Base-by-base conservation (phyloP, 2,329 filamentous ascomycete genomes). In the Trichoderma koningii region DNA sequence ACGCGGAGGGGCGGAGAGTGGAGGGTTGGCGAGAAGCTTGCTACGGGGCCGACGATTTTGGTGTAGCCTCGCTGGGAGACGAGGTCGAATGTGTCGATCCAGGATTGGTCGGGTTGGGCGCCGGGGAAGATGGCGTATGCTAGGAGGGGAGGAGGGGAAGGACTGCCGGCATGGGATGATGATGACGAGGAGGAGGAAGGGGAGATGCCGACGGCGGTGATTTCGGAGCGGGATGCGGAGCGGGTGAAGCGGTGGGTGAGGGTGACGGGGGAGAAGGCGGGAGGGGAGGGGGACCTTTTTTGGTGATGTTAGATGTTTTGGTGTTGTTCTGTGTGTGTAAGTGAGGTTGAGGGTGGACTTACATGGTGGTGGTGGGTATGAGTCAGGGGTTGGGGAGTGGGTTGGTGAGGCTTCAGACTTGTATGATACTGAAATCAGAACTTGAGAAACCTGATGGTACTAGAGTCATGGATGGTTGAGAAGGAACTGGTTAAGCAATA, bases 21-120 rank as follows among this genome's bases (percentile, higher is more conserved):
- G 3, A 50, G 30, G 7, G 57, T 53, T 3, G 59, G 59, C 14
- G 59, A 66, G 60, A 76, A 75, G n/a, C 68, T 70, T n/a, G 74
- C 76, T 34, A 71, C 67, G 0, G 70, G 72, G 42, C 76, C 76
- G 14, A 69, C 70, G 0, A 72, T 72, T 68, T 76, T 76, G 66
- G 71, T 73, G 64, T 72, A 70, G 19, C 70, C 68, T 15, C 70
- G 68, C 14, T 72, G 71, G 0, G 71, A 70, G 34, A 65, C 55
- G 26, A 75, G 59, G 50, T 75, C 71, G 60, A 77, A 77, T 19
- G 75, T 69, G 66, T 78, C 76, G 64, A 78, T 73, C 75, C 76
- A 77, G n/a, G 74, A 71, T 23, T 75, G 73, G 41, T 69, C 59
- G 10, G 71, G 69, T 50, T 73, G 72, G 5, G 69, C 71, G 23